Evolutionary conservation across 352 stramenopile genomes (phyloP).

Genomic region (Phytophthora cryptogea): DNA sequence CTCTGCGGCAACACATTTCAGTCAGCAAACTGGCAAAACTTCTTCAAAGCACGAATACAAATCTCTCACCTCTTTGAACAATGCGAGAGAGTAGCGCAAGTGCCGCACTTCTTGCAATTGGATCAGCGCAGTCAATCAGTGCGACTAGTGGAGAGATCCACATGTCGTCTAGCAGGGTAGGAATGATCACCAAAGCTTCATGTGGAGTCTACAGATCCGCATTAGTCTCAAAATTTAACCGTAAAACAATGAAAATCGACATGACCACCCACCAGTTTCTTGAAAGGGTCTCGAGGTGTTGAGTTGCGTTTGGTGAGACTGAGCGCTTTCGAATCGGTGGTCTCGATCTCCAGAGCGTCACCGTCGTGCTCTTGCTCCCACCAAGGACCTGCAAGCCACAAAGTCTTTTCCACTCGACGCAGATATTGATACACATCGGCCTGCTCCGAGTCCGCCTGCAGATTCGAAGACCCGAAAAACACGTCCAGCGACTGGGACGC

Average conservation of each 20-base stretch:
- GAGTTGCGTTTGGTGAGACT: conserved; percentile 13
- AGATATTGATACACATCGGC: conserved; percentile 52
- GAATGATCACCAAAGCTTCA: conserved; percentile 55
- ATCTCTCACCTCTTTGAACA: conserved; percentile 41
- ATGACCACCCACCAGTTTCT: conserved; percentile 21
- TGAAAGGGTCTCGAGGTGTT: conserved; percentile 27
- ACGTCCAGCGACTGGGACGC: conserved; percentile 51
- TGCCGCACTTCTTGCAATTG: conserved; percentile 46
- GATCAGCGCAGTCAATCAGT: conserved; percentile 54
- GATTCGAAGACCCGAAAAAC: conserved; percentile 46
- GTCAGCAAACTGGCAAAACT: not conserved
- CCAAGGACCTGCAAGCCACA: conserved; percentile 45
- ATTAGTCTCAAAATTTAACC: not conserved
- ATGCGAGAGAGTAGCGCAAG: conserved; percentile 61
- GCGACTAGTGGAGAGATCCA: conserved; percentile 72
- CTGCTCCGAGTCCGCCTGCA: conserved; percentile 38
- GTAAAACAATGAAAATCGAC: not conserved
- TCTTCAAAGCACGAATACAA: not conserved
- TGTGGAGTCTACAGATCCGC: conserved; percentile 35
- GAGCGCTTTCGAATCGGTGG: not conserved
- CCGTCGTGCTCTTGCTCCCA: conserved; percentile 35
- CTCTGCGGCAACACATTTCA: conserved; percentile 25
- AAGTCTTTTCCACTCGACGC: conserved; percentile 41
- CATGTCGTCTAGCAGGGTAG: conserved; percentile 60
- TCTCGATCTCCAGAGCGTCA: conserved; percentile 1